phyloP scores from a whole-genome alignment of 495 filamentous ascomycete species.

The Lentithecium fluviatile region DNA sequence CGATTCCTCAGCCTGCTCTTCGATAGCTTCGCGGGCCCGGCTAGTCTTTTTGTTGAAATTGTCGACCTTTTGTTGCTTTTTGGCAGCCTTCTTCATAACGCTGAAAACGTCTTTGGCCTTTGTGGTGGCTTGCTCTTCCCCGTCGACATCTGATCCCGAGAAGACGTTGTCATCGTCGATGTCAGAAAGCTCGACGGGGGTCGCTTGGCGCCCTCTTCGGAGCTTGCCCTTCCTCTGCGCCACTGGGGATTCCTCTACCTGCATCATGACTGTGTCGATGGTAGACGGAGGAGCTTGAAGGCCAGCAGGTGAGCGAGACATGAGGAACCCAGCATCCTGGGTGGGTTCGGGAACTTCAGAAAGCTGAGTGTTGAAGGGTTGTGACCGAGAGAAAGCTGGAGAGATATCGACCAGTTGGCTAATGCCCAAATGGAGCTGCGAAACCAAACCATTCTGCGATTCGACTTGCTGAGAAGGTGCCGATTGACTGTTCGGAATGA shows the following conservation, averaged over 20 bases:
- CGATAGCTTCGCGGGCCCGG: conserved; percentile 80
- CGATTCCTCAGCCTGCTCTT: conserved; percentile 95
- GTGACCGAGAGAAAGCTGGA: conserved; percentile 47
- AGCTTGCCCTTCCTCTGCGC: conserved; percentile 60
- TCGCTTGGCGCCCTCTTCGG: conserved; percentile 46
- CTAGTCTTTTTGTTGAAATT: conserved; percentile 82
- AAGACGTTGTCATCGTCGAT: conserved; percentile 41
- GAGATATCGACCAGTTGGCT: conserved; percentile 24
- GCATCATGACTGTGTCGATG: conserved; percentile 64
- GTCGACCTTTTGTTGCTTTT: conserved; percentile 50
- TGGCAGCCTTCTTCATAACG: conserved; percentile 70
- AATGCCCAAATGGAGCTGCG: conserved; percentile 21
- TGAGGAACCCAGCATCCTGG: conserved; percentile 77
- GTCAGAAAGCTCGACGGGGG: conserved; percentile 39
- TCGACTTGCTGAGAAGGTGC: conserved; percentile 6
- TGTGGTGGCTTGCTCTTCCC: conserved; percentile 40
- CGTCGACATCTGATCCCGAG: neutral
- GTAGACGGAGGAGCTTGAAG: conserved; percentile 63
- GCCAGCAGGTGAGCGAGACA: conserved; percentile 55
- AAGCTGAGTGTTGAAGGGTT: conserved; percentile 62
- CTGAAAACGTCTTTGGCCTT: conserved; percentile 66
- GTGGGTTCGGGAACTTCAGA: conserved; percentile 72
- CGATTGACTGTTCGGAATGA: conserved; percentile 65
- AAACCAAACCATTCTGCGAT: neutral
- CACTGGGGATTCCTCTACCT: conserved; percentile 58